Evolutionary conservation across 345 rosid species (phyloP), one percentile per base, ranked within the genome.

Genomic region (Alliaria petiolata): DNA sequence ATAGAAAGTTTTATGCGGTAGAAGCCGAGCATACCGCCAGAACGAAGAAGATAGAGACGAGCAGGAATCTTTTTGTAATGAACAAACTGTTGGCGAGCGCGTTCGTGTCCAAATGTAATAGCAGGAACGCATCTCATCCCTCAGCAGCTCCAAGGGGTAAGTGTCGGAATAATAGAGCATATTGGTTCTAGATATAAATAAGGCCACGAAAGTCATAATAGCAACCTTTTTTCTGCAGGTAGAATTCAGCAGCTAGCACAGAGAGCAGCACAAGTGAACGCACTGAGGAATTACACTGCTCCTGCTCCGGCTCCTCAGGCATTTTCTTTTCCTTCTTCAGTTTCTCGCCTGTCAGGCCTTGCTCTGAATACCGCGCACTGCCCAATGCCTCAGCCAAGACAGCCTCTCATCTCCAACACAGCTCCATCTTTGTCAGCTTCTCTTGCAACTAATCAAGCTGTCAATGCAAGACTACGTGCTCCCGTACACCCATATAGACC

Each of bases 341-440:
- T 45, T n/a, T 42, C 75, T 56, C 66, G 39, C 30, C 30, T 43
- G 25, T 10, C 64, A 54, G 35, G 44, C 53, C 40, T 7, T 47
- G 66, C 33, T 76, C 76, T 9, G 17, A 55, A 49, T 20, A 8
- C 55, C 1, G 9, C 30, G 8, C 25, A 34, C 61, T 40, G 62
- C 50, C 46, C 71, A 49, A 63, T 70, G 66, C 76, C 80, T 58
- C 76, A 56, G 47, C 62, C 67, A 33, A 70, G 76, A 63, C 80
- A 63, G 54, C 67, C 74, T 53, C 69, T 63, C 58, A 31, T 49
- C 57, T 62, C 67, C 59, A 70, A 13, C 76, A 31, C 53, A 22
- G 31, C 62, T 49, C 76, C 71, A 49, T 57, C 67, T 56, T 45
- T 42, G n/a, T 70, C 71, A 70, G 66, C 55, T 55, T 38, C 67